Percentiles rank a stretch among this genome's conserved stretches.
phyloP scores from a whole-genome alignment of 495 filamentous ascomycete species.

The Wilcoxina mikolae region DNA sequence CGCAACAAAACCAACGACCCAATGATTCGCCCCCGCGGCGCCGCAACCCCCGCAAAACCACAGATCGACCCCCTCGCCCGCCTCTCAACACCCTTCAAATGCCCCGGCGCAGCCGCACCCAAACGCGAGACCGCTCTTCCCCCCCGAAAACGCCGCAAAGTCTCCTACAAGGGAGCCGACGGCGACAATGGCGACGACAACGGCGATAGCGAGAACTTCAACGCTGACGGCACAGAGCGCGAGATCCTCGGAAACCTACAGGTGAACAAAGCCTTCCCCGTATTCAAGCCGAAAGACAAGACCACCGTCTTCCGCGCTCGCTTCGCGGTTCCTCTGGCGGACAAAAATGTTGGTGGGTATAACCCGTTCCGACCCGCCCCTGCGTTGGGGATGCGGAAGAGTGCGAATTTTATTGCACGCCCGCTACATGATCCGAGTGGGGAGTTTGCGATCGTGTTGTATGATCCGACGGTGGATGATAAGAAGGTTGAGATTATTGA shows the following conservation, averaged over 20 bases:
- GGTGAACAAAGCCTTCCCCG: constrained; percentile 64
- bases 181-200: constrained; percentile 53
- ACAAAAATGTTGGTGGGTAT: constrained; percentile 59
- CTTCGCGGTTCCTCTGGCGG: constrained; percentile 76
- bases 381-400: constrained; percentile 68
- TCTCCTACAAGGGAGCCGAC: constrained; percentile 78
- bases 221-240: constrained; percentile 58
- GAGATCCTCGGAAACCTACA: constrained; percentile 76
- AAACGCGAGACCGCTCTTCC: constrained; percentile 66
- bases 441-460: constrained; percentile 91
- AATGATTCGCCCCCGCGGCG: constrained; percentile 1
- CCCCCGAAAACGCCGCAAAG: constrained; percentile 68
- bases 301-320: constrained; percentile 59
- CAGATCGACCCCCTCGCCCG: constrained; percentile 44
- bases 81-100: constrained; percentile 80
- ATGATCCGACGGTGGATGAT: constrained; percentile 89
- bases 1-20: no score
- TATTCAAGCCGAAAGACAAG: constrained; percentile 83
- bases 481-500: constrained; percentile 39
- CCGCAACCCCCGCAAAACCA: not conserved
- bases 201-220: constrained; percentile 47
- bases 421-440: constrained; percentile 88
- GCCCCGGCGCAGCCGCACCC: constrained; percentile 63
- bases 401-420: constrained; percentile 73
- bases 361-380: constrained; percentile 67